Evolutionary conservation across 208 protist genomes (phyloP).

Genomic region (Leptomonas pyrrhocoris): DNA sequence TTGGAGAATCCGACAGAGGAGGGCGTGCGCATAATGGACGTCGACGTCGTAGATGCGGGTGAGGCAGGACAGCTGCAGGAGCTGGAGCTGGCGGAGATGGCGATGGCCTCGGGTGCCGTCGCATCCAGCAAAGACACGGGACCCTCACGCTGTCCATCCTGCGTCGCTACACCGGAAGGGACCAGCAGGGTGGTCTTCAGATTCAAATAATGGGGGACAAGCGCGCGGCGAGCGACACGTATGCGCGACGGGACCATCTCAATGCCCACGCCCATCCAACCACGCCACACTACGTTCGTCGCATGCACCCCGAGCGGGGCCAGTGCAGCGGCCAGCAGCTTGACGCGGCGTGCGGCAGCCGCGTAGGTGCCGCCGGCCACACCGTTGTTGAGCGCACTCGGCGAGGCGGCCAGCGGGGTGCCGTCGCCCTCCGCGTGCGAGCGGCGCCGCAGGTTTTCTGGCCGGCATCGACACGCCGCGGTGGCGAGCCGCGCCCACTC

Average conservation of each 20-base stretch:
- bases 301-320: conserved; percentile 14
- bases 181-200: conserved; percentile 26
- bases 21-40: conserved; percentile 6
- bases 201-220: conserved; percentile 47
- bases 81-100: conserved; percentile 1
- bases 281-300: conserved; percentile 19
- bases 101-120: conserved; percentile 24
- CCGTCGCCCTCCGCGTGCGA: conserved; percentile 1
- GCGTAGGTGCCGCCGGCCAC: conserved; percentile 6
- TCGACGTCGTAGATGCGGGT: neutral
- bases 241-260: conserved; percentile 74
- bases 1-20: conserved; percentile 10
- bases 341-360: conserved; percentile 2
- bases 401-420: conserved; percentile 7
- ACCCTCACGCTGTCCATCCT: neutral
- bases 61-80: conserved; percentile 18
- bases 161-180: neutral
- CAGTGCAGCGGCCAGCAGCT: conserved; percentile 18
- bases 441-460: conserved; percentile 3
- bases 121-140: conserved; percentile 18
- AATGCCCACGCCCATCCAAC: conserved; percentile 62
- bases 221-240: conserved; percentile 50
- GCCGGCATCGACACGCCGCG: conserved; percentile 25
- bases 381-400: conserved; percentile 5
- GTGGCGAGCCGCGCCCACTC: conserved; percentile 64